phyloP scores from a whole-genome alignment of 192 early-diverging fungal species.

The Backusella mclennaniae region DNA sequence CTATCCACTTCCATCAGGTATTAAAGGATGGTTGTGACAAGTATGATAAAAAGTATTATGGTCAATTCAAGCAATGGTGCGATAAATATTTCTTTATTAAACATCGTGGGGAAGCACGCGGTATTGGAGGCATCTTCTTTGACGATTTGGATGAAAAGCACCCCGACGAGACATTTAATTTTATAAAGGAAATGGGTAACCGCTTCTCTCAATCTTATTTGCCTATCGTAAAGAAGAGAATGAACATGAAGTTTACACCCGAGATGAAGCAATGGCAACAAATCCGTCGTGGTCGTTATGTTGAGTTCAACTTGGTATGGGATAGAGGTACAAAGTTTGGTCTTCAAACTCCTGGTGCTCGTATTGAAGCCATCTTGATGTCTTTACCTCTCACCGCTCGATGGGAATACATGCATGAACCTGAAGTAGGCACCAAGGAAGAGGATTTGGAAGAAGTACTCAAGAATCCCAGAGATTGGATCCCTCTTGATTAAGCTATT shows the following conservation, averaged over 20 bases:
- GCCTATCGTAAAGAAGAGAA: conserved; percentile 82
- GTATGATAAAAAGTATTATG: conserved; percentile 81
- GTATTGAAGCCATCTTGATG: conserved; percentile 96
- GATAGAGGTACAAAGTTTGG: conserved; percentile 99
- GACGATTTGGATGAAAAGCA: conserved; percentile 84
- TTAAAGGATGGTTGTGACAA: conserved; percentile 93
- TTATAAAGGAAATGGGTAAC: conserved; percentile 82
- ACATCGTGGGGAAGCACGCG: conserved; percentile 88
- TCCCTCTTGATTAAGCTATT: conserved; percentile 36
- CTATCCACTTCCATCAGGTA: conserved; percentile 87
- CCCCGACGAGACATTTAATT: conserved; percentile 77
- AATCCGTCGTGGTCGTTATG: conserved; percentile 92
- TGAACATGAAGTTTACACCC: conserved; percentile 72
- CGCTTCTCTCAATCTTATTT: conserved; percentile 83
- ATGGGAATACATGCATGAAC: conserved; percentile 91
- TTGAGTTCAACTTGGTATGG: conserved; percentile 96
- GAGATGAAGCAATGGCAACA: conserved; percentile 93
- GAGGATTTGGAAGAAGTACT: conserved; percentile 76
- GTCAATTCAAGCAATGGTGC: conserved; percentile 94
- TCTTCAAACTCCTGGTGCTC: conserved; percentile 89
- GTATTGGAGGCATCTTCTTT: conserved; percentile 98
- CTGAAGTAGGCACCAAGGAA: conserved; percentile 68
- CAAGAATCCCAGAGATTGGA: conserved; percentile 80
- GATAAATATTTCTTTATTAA: conserved; percentile 91
- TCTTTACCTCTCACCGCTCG: conserved; percentile 89